Evolutionary conservation across 1,284 basidiomycete species (phyloP), one percentile per base, ranked within the genome.

Genomic region (Sphaerobolus stellatus): DNA sequence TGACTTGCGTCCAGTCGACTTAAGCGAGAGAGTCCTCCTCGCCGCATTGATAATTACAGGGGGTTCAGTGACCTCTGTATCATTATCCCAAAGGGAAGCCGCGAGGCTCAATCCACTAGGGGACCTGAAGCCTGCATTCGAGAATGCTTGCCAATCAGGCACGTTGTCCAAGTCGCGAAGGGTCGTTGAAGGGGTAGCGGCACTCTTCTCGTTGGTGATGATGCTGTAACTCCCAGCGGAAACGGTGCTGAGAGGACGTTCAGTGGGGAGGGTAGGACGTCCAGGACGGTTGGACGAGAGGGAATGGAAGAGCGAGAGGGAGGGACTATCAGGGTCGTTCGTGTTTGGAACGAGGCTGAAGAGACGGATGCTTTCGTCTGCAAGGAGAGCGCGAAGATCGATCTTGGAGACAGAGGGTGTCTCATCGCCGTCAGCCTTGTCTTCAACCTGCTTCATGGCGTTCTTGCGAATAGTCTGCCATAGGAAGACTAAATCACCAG

Each of bases 321-420:
- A 44, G 8, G 58, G 48, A 31, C 50, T 28, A 29, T 48, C 59
- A 28, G 48, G 44, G 24, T 56, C 58, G n/a, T 57, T 52, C 28
- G 66, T 56, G 20, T 62, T 31, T 18, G 58, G 43, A 30, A 61
- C 51, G 46, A 60, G 44, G 28, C 68, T 64, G 31, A 72, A 28
- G 3, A 75, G 67, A 6, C 82, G 81, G 9, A 86, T 73, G 0
- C 84, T 88, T 54, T 89, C 86, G 53, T 89, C 87, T 3, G 80
- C 73, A 56, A 90, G 81, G 46, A 90, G 58, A 24, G 63, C 64
- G 1, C 70, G 65, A 22, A 74, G 57, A 0, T 60, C 57, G 2
- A 64, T 62, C n/a, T 61, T 59, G 16, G 25, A 50, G n/a, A n/a
- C n/a, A 46, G 52, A 59, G 48, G 20, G 47, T 9, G 55, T 48